phyloP scores from a whole-genome alignment of 805 yeast species.

The Ascoidea tarda region DNA sequence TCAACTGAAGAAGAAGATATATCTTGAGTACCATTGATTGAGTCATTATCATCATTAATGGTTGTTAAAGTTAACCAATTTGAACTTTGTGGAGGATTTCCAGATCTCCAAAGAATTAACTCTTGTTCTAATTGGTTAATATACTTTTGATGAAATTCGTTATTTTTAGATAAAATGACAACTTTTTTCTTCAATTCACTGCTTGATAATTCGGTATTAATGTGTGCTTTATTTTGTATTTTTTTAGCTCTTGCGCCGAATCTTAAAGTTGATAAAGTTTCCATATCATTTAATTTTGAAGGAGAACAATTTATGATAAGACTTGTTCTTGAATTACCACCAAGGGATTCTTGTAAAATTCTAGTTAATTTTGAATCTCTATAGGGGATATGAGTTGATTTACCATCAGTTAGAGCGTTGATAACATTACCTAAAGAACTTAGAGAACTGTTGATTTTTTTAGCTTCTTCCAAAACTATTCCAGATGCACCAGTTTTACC shows the following conservation, averaged over 20 bases:
- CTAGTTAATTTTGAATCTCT: conserved; percentile 70
- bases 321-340: conserved; percentile 72
- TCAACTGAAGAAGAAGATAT: no score
- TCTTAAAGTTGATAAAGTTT: conserved; percentile 58
- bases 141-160: conserved; percentile 14
- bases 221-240: conserved; percentile 49
- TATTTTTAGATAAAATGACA: conserved; percentile 4
- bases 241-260: conserved; percentile 64
- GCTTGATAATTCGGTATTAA: conserved; percentile 43
- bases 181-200: conserved; percentile 23
- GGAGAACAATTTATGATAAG: conserved; percentile 67
- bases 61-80: background rate
- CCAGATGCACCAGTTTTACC: conserved; percentile 70
- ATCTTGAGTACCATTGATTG: no score
- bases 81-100: conserved; percentile 1
- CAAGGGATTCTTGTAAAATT: conserved; percentile 64
- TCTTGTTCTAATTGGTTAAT: conserved; percentile 25
- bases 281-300: conserved; percentile 35
- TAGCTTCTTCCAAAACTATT: conserved; percentile 66
- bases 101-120: conserved; percentile 6
- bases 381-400: conserved; percentile 53
- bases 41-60: background rate
- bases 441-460: conserved; percentile 67
- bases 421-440: conserved; percentile 74
- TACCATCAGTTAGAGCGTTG: conserved; percentile 59